Evolutionary conservation across 106 monocot species (phyloP), one percentile per base, ranked within the genome.

Genomic region (Apostasia shenzhenica): DNA sequence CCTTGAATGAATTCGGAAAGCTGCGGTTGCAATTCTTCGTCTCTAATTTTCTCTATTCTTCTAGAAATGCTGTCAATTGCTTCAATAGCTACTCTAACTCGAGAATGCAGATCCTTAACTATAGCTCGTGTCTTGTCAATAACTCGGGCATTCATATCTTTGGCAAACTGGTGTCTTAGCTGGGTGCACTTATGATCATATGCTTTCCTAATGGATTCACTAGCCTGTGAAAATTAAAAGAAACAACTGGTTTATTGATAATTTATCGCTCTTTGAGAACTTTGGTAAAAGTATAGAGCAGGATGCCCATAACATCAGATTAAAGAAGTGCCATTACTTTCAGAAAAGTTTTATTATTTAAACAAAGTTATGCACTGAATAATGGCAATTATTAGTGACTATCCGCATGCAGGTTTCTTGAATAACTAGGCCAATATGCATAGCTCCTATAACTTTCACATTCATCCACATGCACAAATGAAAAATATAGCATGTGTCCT

Each of bases 11-110:
- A 81, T 78, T 94, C 94, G 26, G 83, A 70, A 48, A 95, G 83
- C 54, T 95, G 95, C 56, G 88, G 91, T 59, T 78, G 82, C 79
- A 95, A 65, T 69, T 95, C 95, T 60, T 91, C 91, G 78, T 95
- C 95, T 59, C 95, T 76, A 61, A 95, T 55, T 75, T 78, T 88
- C 76, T 95, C 95, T 54, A 95, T 95, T 72, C 88, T 66, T 61
- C 74, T 88, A 26, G 95, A 86, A 77, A 95, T 91, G 43, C 81
- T 83, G 73, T 94, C 81, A 65, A 94, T 88, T 42, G 91, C 75
- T 55, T 88, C 91, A 71, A 95, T 85, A n/a, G 84, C 75, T 39
- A 91, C 95, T 61, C 67, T 74, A 54, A 95, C 67, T 73, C 78
- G 66, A 6, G 95, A 88, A 71, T 95, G 88, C 3, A 95, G 84